A percentile compares a stretch with the other conserved stretches of the same genome.
These are phyloP conservation scores for Talaromyces islandicus DNA, from an alignment of 2,329 filamentous ascomycete genomes.

Conservation along the genomic window DNA sequence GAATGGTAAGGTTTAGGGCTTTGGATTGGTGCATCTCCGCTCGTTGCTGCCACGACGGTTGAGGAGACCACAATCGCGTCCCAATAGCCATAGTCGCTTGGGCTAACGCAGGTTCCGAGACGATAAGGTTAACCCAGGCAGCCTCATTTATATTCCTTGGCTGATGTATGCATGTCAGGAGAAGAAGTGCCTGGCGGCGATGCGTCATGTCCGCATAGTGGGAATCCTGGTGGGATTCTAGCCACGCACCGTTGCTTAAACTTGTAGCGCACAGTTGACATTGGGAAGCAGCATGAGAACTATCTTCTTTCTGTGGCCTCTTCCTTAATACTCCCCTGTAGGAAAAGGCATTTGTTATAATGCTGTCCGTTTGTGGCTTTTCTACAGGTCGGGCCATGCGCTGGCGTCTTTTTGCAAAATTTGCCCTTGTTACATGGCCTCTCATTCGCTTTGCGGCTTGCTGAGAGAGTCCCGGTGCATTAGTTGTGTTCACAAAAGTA, in stretches of 20 bases:
- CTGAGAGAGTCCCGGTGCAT: not conserved
- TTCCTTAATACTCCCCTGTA: not conserved
- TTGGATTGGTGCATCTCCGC: constrained; percentile 14
- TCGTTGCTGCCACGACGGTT: constrained; percentile 13
- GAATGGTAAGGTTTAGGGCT: constrained; percentile 17
- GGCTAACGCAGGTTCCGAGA: constrained; percentile 18
- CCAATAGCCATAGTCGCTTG: constrained; percentile 20
- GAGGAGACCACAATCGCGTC: constrained; percentile 17
- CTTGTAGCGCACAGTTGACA: not conserved
- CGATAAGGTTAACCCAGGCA: constrained; percentile 18
- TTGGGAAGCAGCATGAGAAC: not conserved
- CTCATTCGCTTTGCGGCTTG: constrained; percentile 2
- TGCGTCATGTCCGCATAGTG: not conserved
- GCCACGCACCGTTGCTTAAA: not conserved
- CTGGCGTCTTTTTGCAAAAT: constrained; percentile 4
- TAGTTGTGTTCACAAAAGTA: constrained; percentile 6
- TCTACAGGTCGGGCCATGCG: not conserved
- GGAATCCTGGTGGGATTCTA: not conserved
- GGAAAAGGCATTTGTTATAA: not conserved
- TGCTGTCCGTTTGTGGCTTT: not conserved
- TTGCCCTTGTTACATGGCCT: constrained; percentile 6
- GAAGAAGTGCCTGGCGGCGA: not conserved
- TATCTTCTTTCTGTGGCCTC: not conserved
- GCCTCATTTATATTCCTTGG: constrained; percentile 11
- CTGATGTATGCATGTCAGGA: not conserved